Conservation (phyloP, 225 moss, liverwort and hornwort genomes). For the Thuidium tamariscinum region DNA sequence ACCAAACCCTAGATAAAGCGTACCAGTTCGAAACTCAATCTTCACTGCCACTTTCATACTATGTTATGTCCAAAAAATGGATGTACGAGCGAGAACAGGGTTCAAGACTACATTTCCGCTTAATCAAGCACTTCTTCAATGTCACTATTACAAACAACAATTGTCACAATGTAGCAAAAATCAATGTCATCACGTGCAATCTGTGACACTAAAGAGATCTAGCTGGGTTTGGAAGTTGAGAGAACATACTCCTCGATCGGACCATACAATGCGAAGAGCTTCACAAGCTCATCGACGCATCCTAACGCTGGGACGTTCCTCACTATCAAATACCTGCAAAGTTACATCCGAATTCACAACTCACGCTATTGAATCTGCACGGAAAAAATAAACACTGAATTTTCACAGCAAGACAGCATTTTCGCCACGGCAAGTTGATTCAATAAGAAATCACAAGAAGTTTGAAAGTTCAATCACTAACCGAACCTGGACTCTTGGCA, state of each 20-base stretch:
- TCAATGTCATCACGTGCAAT: neutral
- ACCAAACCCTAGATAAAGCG: neutral
- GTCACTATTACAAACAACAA: neutral
- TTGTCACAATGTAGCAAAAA: neutral
- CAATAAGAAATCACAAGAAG: neutral
- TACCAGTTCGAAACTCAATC: neutral
- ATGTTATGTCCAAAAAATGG: neutral
- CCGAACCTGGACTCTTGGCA: slow-evolving; percentile 84
- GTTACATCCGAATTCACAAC: neutral
- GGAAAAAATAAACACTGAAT: neutral
- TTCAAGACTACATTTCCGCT: neutral
- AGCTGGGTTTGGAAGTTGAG: neutral
- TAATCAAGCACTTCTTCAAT: neutral
- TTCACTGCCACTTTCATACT: neutral
- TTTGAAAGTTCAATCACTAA: neutral
- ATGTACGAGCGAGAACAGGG: neutral
- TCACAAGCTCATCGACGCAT: slow-evolving; percentile 78
- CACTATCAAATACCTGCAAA: slow-evolving; percentile 74
- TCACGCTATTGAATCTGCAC: neutral
- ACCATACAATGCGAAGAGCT: slow-evolving; percentile 84
- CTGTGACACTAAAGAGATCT: neutral
- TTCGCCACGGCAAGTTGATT: neutral
- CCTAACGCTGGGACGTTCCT: slow-evolving; percentile 86
- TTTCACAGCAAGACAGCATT: neutral
- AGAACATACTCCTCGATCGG: slow-evolving; percentile 72